phyloP scores from a whole-genome alignment of 352 stramenopile genomes.

The Pythium sukuiense region DNA sequence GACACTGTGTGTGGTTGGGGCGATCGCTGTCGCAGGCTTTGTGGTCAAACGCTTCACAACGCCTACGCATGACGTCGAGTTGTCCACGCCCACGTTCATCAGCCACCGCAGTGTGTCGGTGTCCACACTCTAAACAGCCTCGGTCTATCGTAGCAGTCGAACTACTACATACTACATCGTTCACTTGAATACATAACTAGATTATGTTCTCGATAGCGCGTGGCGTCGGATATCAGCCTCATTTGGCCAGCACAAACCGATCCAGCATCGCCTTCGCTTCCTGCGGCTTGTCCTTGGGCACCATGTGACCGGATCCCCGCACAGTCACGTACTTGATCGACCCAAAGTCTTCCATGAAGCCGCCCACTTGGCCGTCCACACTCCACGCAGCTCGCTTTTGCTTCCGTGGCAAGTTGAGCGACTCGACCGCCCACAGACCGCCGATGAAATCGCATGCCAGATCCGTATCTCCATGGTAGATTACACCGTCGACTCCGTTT shows the following conservation, averaged over 20 bases:
- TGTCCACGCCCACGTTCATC: constrained; percentile 6
- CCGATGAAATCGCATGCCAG: constrained; percentile 32
- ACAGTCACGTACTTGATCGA: constrained; percentile 68
- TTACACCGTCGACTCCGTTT: constrained; percentile 20
- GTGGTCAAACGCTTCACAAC: background rate
- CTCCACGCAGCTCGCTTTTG: constrained; percentile 17
- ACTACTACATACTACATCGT: background rate
- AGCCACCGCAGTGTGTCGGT: background rate
- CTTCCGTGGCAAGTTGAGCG: constrained; percentile 21
- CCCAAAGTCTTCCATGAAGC: constrained; percentile 57
- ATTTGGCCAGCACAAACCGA: constrained; percentile 20
- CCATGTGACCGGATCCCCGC: constrained; percentile 68
- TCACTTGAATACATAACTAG: no score
- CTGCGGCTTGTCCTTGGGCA: constrained; percentile 50
- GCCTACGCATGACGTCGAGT: background rate
- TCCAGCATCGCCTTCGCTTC: constrained; percentile 29
- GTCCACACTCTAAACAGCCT: background rate
- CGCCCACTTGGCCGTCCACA: constrained; percentile 41
- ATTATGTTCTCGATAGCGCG: no score
- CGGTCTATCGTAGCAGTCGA: background rate
- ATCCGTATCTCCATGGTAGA: constrained; percentile 32
- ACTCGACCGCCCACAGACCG: constrained; percentile 34
- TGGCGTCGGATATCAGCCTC: no score
- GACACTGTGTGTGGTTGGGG: background rate
- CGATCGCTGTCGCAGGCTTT: background rate